Conservation (phyloP, 1,139 yeast species). For the Magnusiomyces starmeri region DNA sequence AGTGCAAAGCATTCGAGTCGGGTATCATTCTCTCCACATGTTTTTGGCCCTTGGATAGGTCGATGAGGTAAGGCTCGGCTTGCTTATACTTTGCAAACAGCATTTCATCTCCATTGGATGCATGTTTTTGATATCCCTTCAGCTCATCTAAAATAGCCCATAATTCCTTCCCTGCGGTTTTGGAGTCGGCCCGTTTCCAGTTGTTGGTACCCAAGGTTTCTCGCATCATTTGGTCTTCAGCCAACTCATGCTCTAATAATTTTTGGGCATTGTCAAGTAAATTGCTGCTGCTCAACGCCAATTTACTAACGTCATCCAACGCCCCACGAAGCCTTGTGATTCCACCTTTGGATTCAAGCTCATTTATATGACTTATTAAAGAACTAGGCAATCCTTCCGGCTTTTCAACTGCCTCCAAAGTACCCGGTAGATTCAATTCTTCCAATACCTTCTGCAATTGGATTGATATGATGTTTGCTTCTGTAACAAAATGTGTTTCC, state of each 20-base stretch:
- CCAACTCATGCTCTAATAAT: constrained; percentile 44
- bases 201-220: constrained; percentile 41
- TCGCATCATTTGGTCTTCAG: constrained; percentile 50
- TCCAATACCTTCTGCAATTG: constrained; percentile 37
- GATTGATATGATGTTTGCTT: constrained; percentile 46
- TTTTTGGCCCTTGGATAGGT: constrained; percentile 41
- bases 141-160: constrained; percentile 40
- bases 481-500: constrained; percentile 44
- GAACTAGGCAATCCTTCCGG: constrained; percentile 59
- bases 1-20: constrained; percentile 33
- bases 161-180: constrained; percentile 29
- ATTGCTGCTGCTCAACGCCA: constrained; percentile 39
- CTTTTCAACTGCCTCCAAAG: constrained; percentile 55
- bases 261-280: constrained; percentile 42
- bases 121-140: constrained; percentile 48
- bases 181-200: constrained; percentile 38
- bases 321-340: constrained; percentile 38
- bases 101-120: constrained; percentile 53
- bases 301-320: constrained; percentile 41
- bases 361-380: constrained; percentile 48
- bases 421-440: constrained; percentile 44
- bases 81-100: constrained; percentile 42
- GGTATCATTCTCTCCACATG: constrained; percentile 47
- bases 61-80: constrained; percentile 39
- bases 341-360: constrained; percentile 53